A percentile compares a stretch with the other conserved stretches of the same genome.
Evolutionary conservation across 163 green algal genomes (phyloP).

Genomic region (Scenedesmus sp.): DNA sequence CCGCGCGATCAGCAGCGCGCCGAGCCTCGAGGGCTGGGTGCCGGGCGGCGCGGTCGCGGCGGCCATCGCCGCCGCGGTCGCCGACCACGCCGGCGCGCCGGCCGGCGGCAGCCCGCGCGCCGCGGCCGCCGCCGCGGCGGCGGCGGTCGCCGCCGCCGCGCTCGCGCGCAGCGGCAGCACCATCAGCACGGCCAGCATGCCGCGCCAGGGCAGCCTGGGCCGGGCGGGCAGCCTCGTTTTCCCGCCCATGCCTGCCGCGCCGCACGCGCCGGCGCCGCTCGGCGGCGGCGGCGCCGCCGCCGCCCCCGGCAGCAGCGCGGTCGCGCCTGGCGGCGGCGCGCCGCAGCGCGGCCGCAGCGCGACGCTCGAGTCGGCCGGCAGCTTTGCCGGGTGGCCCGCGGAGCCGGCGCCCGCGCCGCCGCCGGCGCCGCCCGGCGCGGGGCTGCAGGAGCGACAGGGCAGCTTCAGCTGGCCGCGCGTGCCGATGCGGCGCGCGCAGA

Average conservation of each 20-base stretch:
- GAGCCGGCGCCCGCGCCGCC: background rate
- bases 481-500: background rate
- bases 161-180: conserved; percentile 24
- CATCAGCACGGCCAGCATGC: conserved; percentile 8
- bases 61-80: conserved; percentile 21
- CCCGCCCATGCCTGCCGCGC: no score
- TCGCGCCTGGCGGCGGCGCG: background rate
- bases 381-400: conserved; percentile 33
- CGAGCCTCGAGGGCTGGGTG: conserved; percentile 32
- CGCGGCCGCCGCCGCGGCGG: conserved; percentile 9
- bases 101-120: conserved; percentile 9
- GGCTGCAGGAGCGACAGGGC: background rate
- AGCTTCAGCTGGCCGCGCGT: conserved; percentile 21
- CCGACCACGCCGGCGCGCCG: background rate
- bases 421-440: background rate
- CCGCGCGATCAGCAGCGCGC: conserved; percentile 1
- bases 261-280: no score
- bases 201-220: conserved; percentile 21
- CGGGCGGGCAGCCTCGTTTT: no score
- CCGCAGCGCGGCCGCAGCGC: background rate
- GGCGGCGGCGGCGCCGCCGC: background rate
- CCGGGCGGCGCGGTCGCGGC: background rate
- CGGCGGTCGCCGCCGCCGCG: background rate
- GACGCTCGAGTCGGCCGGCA: conserved; percentile 5
- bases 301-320: background rate